Evolutionary conservation across 805 yeast genomes (phyloP), one percentile per base, ranked within the genome.

Genomic region (Yamadazyma tumulicola): DNA sequence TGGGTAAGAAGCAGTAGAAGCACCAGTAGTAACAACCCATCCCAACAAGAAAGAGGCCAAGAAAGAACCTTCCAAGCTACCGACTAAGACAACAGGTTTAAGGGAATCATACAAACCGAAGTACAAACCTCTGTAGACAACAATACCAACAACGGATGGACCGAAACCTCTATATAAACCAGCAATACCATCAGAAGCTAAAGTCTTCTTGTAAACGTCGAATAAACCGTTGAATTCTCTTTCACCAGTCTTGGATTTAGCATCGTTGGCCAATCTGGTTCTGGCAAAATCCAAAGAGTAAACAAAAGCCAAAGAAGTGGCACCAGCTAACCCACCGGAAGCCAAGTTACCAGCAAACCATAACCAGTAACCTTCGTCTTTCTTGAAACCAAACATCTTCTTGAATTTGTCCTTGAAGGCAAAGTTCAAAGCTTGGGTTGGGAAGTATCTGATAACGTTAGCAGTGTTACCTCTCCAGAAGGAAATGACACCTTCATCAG

Each of bases 381-480:
- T 88, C 82, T 88, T 88, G 87, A 87, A 87, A 74, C 95, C 95
- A 67, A 88, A 88, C 82, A 88, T 70, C 58, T 80, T 79, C 82
- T 88, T 88, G 77, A 89, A 85, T 75, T 86, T 85, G 71, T 89
- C 97, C 79, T 88, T 89, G 91, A 88, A 89, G 61, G 97, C 97
- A 61, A 88, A 89, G 84, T 88, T 88, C 66, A 88, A 80, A 59
- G 97, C 97, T 76, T 88, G 97, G 69, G 97, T 89, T 71, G 97
- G 97, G 95, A 88, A 88, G 81, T 89, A 88, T 79, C 97, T 85
- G 76, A 88, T 82, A 67, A 88, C 97, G 74, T 88, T 88, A 61
- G 97, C 97, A 51, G 96, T 89, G 89, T 88, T 88, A 80, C 97
- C 97, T 84, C 96, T 84, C 97, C 97, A 88, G 91, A 88, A 87